phyloP scores from a whole-genome alignment of 345 rosid species.

The Euphorbia lathyris region DNA sequence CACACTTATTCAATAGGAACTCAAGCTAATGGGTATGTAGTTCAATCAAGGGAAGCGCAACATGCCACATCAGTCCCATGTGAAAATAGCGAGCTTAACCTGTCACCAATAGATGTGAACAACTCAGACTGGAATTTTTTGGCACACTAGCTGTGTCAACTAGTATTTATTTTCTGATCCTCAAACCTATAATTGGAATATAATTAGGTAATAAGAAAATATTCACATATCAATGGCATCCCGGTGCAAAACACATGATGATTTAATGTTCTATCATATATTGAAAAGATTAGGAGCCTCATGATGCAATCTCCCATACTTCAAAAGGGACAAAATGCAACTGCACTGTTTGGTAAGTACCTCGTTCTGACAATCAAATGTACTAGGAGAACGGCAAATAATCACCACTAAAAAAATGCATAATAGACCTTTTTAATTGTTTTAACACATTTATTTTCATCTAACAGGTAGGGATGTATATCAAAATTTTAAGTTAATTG shows the following conservation, averaged over 20 bases:
- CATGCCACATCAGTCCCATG: not conserved
- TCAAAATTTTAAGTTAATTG: not conserved
- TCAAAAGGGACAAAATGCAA: not conserved
- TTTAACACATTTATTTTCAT: not conserved
- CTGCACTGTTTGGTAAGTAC: not conserved
- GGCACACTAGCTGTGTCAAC: not conserved
- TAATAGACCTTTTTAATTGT: not conserved
- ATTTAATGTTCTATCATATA: not conserved
- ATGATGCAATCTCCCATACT: not conserved
- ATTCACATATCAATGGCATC: not conserved
- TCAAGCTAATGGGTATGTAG: constrained; percentile 24
- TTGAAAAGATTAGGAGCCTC: not conserved
- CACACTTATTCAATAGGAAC: constrained; percentile 11
- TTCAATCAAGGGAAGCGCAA: no score
- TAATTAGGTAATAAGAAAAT: not conserved
- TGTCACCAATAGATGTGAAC: constrained; percentile 20
- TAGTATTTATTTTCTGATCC: not conserved
- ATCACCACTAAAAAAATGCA: not conserved
- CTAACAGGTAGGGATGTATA: not conserved
- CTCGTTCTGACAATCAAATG: not conserved
- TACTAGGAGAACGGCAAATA: not conserved
- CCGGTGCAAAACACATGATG: not conserved
- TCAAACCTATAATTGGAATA: not conserved
- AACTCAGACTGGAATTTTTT: not conserved
- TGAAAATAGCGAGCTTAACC: constrained; percentile 24